Percentiles rank a stretch among this genome's conserved stretches.
These are phyloP conservation scores for Rhazya stricta DNA, from an alignment of 257 asterid genomes.

Conservation along the genomic window DNA sequence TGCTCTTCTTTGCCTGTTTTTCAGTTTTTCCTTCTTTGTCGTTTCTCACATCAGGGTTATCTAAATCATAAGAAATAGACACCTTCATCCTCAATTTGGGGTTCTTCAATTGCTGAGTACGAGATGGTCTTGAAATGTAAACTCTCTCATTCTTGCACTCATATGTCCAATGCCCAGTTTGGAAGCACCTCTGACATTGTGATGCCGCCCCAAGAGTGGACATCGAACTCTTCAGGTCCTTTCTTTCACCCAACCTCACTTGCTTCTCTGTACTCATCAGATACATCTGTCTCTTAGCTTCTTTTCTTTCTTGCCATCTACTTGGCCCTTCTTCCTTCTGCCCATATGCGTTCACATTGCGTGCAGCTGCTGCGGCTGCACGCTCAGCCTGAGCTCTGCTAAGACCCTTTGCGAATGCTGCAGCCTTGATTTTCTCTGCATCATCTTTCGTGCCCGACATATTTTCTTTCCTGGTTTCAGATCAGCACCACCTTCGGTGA, in stretches of 20 bases:
- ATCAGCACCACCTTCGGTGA: not conserved
- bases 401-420: conserved; percentile 88
- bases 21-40: conserved; percentile 41
- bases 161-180: conserved; percentile 88
- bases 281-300: conserved; percentile 98
- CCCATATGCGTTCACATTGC: conserved; percentile 95
- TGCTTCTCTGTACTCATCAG: conserved; percentile 92
- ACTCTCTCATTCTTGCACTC: conserved; percentile 94
- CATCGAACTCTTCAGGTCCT: conserved; percentile 52
- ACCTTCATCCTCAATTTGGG: conserved; percentile 80
- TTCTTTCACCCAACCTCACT: conserved; percentile 83
- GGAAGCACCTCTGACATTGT: conserved; percentile 90
- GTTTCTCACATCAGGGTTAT: conserved; percentile 44
- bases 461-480: not conserved
- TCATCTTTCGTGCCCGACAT: conserved; percentile 73
- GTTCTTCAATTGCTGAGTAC: conserved; percentile 83
- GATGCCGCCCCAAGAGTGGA: conserved; percentile 47
- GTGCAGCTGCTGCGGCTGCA: conserved; percentile 89
- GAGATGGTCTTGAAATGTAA: conserved; percentile 80
- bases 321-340: conserved; percentile 99
- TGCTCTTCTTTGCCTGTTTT: conserved; percentile 55
- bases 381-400: conserved; percentile 99
- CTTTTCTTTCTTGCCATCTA: conserved; percentile 98
- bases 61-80: conserved; percentile 58
- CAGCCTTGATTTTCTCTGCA: conserved; percentile 82